These are phyloP conservation scores for Calonectria pauciramosa DNA, from an alignment of 2,329 filamentous ascomycete species.

Conservation along the genomic window DNA sequence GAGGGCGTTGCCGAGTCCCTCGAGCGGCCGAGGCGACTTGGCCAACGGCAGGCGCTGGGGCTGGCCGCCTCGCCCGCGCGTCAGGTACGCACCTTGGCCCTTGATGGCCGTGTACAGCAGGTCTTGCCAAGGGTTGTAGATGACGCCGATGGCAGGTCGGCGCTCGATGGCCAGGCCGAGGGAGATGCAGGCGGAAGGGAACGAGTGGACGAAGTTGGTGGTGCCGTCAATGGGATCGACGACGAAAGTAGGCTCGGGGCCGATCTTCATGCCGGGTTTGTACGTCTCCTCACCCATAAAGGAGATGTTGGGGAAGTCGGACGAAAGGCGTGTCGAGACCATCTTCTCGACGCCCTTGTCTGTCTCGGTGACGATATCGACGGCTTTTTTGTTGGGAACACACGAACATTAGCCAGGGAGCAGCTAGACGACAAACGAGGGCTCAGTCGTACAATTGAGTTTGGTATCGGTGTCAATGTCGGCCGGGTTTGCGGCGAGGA, in stretches of 20 bases:
- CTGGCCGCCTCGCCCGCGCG: slow-evolving; percentile 57
- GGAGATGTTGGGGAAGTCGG: slow-evolving; percentile 67
- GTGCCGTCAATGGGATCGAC: slow-evolving; percentile 86
- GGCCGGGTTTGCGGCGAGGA: slow-evolving; percentile 71
- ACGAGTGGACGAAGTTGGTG: slow-evolving; percentile 84
- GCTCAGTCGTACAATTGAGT: slow-evolving; percentile 70
- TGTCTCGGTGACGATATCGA: slow-evolving; percentile 77
- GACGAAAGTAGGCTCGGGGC: slow-evolving; percentile 79
- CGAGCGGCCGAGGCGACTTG: slow-evolving; percentile 67
- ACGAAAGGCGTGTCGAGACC: slow-evolving; percentile 66
- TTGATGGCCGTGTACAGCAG: slow-evolving; percentile 77
- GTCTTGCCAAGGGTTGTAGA: slow-evolving; percentile 84
- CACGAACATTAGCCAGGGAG: slow-evolving; percentile 11
- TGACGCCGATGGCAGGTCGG: slow-evolving; percentile 76
- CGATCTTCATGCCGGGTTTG: slow-evolving; percentile 74
- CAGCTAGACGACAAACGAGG: background rate
- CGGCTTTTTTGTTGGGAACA: slow-evolving; percentile 58
- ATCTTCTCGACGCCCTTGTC: slow-evolving; percentile 76
- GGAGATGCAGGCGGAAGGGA: slow-evolving; percentile 82
- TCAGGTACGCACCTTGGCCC: slow-evolving; percentile 75
- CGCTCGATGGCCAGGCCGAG: slow-evolving; percentile 78
- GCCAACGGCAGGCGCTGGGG: slow-evolving; percentile 57
- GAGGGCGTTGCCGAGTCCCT: slow-evolving; percentile 72
- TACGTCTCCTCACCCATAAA: slow-evolving; percentile 87
- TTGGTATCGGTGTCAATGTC: slow-evolving; percentile 71